Evolutionary conservation across 2,329 filamentous ascomycete species (phyloP).

Genomic region (Ilyonectria sp.): DNA sequence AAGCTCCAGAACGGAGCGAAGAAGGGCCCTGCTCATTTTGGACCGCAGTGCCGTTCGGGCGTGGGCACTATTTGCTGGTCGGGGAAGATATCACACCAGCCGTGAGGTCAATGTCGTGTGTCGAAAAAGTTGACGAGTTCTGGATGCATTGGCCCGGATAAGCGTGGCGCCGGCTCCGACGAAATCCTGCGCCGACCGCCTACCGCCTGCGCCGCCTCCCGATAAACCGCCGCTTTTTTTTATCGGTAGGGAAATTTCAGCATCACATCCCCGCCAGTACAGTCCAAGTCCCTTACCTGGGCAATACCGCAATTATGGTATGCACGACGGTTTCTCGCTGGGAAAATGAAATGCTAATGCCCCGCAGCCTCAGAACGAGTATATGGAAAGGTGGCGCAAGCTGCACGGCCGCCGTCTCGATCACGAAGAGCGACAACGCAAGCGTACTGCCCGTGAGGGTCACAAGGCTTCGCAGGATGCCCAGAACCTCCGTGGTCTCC

Average conservation of each 20-base stretch:
- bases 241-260: slow-evolving; percentile 47
- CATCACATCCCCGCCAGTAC: slow-evolving; percentile 38
- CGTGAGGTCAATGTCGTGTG: slow-evolving; percentile 38
- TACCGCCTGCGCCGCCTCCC: slow-evolving; percentile 33
- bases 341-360: slow-evolving; percentile 35
- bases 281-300: slow-evolving; percentile 41
- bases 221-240: slow-evolving; percentile 52
- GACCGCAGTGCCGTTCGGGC: slow-evolving; percentile 46
- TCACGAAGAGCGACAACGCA: slow-evolving; percentile 90
- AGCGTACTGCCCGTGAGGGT: slow-evolving; percentile 88
- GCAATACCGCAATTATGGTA: slow-evolving; percentile 54
- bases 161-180: slow-evolving; percentile 53
- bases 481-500: slow-evolving; percentile 91
- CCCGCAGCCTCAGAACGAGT: slow-evolving; percentile 81
- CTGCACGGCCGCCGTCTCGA: slow-evolving; percentile 73
- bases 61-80: slow-evolving; percentile 45
- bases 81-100: slow-evolving; percentile 19
- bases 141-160: slow-evolving; percentile 48
- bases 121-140: slow-evolving; percentile 48
- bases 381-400: slow-evolving; percentile 82
- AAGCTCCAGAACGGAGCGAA: slow-evolving; percentile 76
- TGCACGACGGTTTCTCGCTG: slow-evolving; percentile 19
- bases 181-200: slow-evolving; percentile 17
- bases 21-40: slow-evolving; percentile 71
- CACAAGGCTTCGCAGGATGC: slow-evolving; percentile 92